Conservation (phyloP, 495 filamentous ascomycete genomes). For the Rusavskia elegans region DNA sequence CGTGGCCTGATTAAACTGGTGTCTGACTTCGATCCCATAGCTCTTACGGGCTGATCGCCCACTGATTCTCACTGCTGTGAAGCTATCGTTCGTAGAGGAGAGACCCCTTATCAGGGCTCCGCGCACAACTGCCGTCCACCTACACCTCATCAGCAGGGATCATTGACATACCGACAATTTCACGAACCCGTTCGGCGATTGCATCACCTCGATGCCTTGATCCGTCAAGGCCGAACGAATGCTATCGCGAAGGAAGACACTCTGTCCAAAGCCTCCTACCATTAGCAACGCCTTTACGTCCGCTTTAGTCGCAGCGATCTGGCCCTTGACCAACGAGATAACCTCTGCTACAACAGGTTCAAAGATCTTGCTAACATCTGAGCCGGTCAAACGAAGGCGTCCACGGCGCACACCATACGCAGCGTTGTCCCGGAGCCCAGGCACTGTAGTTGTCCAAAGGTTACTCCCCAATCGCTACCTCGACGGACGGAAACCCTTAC, state of each 20-base stretch:
- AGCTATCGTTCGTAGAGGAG: conserved; percentile 7
- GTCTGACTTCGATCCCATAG: conserved; percentile 20
- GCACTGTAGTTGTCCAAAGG: neutral
- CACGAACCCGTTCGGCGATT: conserved; percentile 11
- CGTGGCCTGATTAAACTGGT: too few species aligned
- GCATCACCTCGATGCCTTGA: conserved; percentile 10
- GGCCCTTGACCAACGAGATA: conserved; percentile 44
- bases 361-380: neutral
- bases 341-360: conserved; percentile 46
- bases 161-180: neutral
- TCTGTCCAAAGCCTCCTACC: conserved; percentile 54
- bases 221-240: conserved; percentile 5
- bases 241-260: conserved; percentile 34
- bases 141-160: neutral
- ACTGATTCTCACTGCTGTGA: conserved; percentile 14
- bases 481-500: conserved; percentile 1
- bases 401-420: neutral
- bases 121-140: conserved; percentile 26
- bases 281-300: conserved; percentile 38
- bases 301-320: conserved; percentile 25
- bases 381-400: neutral
- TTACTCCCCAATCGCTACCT: neutral
- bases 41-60: conserved; percentile 23
- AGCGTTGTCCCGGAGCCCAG: neutral
- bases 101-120: conserved; percentile 26